Percentiles rank a stretch among this genome's conserved stretches.
phyloP scores from a whole-genome alignment of 2,329 filamentous ascomycete species.

The Aureobasidium pullulans region DNA sequence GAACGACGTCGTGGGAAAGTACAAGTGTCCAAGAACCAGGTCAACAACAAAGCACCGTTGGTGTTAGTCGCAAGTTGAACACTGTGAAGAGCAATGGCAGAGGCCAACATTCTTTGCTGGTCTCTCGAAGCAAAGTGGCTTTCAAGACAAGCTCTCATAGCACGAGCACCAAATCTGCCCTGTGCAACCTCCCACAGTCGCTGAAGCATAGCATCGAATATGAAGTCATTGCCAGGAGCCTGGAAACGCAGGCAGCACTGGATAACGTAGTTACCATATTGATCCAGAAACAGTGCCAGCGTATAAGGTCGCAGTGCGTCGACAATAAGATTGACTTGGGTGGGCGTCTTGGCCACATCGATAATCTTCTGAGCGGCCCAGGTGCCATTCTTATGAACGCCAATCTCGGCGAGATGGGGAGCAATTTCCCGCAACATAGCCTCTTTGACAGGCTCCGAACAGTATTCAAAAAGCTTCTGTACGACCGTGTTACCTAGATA shows the following conservation, averaged over 20 bases:
- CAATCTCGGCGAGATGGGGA: constrained; percentile 90
- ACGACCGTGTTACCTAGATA: constrained; percentile 99
- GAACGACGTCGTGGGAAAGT: constrained; percentile 87
- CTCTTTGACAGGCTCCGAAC: constrained; percentile 82
- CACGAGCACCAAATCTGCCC: constrained; percentile 86
- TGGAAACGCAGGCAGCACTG: constrained; percentile 94
- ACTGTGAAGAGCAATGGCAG: constrained; percentile 90
- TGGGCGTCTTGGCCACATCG: constrained; percentile 79
- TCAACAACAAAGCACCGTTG: constrained; percentile 86
- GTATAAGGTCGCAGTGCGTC: constrained; percentile 79
- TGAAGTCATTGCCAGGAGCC: constrained; percentile 84
- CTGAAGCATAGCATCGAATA: constrained; percentile 94
- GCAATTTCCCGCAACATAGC: constrained; percentile 84
- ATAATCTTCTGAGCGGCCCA: constrained; percentile 99
- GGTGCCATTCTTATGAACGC: constrained; percentile 97
- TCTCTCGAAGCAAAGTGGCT: constrained; percentile 93
- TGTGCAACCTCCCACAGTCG: constrained; percentile 90
- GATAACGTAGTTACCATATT: constrained; percentile 97
- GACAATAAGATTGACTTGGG: constrained; percentile 78
- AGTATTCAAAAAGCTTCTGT: constrained; percentile 96
- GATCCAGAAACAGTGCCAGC: constrained; percentile 87
- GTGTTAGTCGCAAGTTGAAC: constrained; percentile 94
- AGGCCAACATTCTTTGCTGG: constrained; percentile 89
- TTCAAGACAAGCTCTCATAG: constrained; percentile 93
- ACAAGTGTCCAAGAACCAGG: constrained; percentile 98